Evolutionary conservation across 345 rosid genomes (phyloP).

Genomic region (Bruguiera parviflora): DNA sequence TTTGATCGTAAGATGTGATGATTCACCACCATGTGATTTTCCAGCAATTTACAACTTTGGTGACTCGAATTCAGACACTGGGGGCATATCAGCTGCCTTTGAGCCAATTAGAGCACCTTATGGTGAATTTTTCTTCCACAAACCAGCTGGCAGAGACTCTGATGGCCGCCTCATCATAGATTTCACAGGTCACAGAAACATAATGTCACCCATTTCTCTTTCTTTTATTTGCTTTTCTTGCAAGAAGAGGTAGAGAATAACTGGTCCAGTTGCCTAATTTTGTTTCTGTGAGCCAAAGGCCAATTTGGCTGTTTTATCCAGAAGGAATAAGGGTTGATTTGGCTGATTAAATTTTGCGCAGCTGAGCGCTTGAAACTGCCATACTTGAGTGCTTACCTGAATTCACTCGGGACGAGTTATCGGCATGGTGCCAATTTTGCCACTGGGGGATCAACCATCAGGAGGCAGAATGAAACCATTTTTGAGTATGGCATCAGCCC

Average conservation of each 20-base stretch:
- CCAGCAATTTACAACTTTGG: constrained; percentile 88
- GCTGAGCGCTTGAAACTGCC: constrained; percentile 74
- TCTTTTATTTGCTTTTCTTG: background rate
- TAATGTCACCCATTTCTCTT: background rate
- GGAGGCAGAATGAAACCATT: constrained; percentile 83
- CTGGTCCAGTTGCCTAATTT: background rate
- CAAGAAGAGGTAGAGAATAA: background rate
- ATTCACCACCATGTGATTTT: constrained; percentile 43
- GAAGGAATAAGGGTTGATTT: background rate
- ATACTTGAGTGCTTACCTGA: constrained; percentile 79
- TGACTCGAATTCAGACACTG: constrained; percentile 83
- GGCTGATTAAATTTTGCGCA: constrained; percentile 26
- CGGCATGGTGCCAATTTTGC: constrained; percentile 93
- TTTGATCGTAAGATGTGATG: constrained; percentile 16
- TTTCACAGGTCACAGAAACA: constrained; percentile 56
- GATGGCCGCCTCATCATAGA: constrained; percentile 84
- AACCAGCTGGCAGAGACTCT: constrained; percentile 60
- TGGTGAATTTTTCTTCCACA: constrained; percentile 61
- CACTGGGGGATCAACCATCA: constrained; percentile 86
- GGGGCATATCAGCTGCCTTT: constrained; percentile 79
- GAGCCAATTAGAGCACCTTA: constrained; percentile 52
- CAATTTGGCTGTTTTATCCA: background rate
- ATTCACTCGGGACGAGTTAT: constrained; percentile 75
- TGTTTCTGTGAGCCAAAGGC: background rate
- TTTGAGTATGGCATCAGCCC: constrained; percentile 86